These are phyloP conservation scores for Lipomyces oligophaga DNA, from an alignment of 805 yeast genomes.

Conservation along the genomic window DNA sequence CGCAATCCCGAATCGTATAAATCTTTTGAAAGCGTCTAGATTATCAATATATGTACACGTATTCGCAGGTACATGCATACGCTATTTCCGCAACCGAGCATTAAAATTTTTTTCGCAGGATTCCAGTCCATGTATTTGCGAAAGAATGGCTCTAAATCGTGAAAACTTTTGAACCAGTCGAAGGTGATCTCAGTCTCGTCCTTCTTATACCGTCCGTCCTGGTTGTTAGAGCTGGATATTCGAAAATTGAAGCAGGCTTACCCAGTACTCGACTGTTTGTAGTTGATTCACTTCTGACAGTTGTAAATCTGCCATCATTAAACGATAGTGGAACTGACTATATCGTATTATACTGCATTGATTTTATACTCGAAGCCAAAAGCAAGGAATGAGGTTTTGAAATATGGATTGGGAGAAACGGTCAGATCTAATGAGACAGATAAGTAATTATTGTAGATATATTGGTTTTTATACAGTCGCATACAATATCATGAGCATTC, in stretches of 20 bases:
- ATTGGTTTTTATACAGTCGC: too few relatives aligned
- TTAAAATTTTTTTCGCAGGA: constrained; percentile 17
- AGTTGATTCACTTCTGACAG: constrained; percentile 30
- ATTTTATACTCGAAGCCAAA: too few relatives aligned
- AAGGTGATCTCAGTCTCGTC: constrained; percentile 25
- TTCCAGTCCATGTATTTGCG: constrained; percentile 19
- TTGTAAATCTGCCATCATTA: constrained; percentile 28
- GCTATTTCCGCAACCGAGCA: constrained; percentile 34
- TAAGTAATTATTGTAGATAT: too few relatives aligned
- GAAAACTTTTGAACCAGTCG: constrained; percentile 33
- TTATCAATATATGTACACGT: not conserved
- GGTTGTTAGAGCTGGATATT: not conserved
- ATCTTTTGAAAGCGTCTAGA: constrained; percentile 31
- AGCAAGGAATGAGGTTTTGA: too few relatives aligned
- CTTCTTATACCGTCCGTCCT: constrained; percentile 31
- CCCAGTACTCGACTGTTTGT: constrained; percentile 33
- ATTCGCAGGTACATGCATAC: too few relatives aligned
- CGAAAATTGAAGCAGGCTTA: constrained; percentile 7
- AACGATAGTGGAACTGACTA: too few relatives aligned
- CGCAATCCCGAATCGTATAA: constrained; percentile 29
- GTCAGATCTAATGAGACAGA: too few relatives aligned
- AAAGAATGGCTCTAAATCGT: constrained; percentile 27
- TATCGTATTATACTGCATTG: too few relatives aligned
- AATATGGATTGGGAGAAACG: too few relatives aligned
- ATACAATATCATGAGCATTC: too few relatives aligned